Evolutionary conservation across 2,329 filamentous ascomycete species (phyloP).

Genomic region (Colletotrichum sublineola): DNA sequence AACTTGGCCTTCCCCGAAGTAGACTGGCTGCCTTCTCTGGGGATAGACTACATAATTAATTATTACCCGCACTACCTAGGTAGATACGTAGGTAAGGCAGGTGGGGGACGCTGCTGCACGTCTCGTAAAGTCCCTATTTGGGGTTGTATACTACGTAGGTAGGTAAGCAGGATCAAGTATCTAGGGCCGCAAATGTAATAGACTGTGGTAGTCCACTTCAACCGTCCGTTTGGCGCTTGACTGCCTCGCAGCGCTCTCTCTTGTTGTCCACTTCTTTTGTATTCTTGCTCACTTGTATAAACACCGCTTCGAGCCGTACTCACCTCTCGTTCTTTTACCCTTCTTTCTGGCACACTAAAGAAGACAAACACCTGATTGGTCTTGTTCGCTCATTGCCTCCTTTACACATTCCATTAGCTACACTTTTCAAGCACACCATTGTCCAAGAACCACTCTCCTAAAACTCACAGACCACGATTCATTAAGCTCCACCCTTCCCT

Average conservation of each 20-base stretch:
- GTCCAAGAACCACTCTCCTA: not conserved
- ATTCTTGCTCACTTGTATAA: conserved; percentile 2
- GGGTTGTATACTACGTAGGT: not conserved
- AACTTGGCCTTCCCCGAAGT: not conserved
- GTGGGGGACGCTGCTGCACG: conserved; percentile 5
- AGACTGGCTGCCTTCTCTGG: not conserved
- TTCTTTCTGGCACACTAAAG: not conserved
- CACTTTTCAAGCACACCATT: not conserved
- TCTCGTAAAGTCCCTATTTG: conserved; percentile 15
- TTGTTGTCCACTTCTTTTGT: not conserved
- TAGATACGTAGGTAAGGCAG: not conserved
- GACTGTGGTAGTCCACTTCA: not conserved
- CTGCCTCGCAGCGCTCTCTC: not conserved
- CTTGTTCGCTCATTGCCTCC: not conserved
- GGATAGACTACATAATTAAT: too few species aligned
- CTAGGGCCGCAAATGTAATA: not conserved
- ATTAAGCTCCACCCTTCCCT: not conserved
- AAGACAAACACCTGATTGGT: not conserved
- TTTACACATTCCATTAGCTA: not conserved
- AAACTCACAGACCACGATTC: not conserved
- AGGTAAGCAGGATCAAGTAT: not conserved
- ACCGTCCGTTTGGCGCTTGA: not conserved
- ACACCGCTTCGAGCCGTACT: not conserved
- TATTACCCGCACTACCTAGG: too few species aligned
- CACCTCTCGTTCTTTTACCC: not conserved